Conservation (phyloP, 306 rosid species). For the Bauhinia variegata region DNA sequence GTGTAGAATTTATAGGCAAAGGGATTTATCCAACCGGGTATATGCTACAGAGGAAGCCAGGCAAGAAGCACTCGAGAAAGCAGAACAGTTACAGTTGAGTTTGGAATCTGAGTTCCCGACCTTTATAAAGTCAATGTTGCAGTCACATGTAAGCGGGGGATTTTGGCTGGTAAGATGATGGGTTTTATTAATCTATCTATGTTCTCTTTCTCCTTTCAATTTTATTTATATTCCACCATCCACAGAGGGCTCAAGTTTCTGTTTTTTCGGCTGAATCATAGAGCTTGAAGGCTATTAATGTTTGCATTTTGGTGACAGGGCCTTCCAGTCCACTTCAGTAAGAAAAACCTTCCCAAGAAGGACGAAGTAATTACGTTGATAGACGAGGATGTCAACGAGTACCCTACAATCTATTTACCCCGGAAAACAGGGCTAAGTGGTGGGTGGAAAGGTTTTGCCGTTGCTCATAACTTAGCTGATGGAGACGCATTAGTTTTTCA, state of each 20-base stretch:
- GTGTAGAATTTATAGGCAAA: conserved; percentile 36
- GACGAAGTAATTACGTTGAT: conserved; percentile 53
- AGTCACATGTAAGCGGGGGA: conserved; percentile 81
- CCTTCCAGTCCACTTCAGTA: conserved; percentile 62
- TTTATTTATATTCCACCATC: too few relatives aligned
- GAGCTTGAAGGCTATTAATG: conserved; percentile 1
- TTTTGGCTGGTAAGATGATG: conserved; percentile 75
- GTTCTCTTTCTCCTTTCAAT: not conserved
- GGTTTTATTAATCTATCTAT: not conserved
- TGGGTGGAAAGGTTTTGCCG: conserved; percentile 81
- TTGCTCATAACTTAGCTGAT: conserved; percentile 74
- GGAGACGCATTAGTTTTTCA: conserved; percentile 87
- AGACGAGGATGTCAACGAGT: conserved; percentile 65
- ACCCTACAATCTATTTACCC: conserved; percentile 54
- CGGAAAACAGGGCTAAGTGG: conserved; percentile 70
- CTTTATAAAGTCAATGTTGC: conserved; percentile 78
- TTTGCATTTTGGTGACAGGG: conserved; percentile 53
- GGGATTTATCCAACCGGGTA: conserved; percentile 65
- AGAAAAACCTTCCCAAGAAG: conserved; percentile 48
- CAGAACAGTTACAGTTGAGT: conserved; percentile 48
- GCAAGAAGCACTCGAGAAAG: conserved; percentile 57
- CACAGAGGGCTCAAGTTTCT: too few relatives aligned
- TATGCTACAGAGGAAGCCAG: conserved; percentile 69
- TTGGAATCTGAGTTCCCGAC: conserved; percentile 53
- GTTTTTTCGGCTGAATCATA: too few relatives aligned